Evolutionary conservation across 139 green algal genomes (phyloP).

Genomic region (Chlamydomonas sp.): DNA sequence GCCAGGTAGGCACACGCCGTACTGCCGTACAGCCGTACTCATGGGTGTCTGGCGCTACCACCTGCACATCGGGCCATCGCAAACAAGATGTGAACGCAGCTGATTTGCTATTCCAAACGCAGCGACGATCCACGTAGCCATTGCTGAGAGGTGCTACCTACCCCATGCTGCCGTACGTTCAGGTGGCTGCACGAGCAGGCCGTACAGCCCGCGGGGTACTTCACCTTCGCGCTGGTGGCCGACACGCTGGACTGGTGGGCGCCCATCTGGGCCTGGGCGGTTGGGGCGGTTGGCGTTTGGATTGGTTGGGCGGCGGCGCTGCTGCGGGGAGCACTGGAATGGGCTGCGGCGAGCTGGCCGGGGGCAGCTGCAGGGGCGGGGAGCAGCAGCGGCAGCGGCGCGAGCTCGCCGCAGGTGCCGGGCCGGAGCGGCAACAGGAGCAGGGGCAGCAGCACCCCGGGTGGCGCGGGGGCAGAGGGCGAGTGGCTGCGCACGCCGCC

Average conservation of each 20-base stretch:
- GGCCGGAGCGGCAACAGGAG: not conserved
- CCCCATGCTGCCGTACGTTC: not conserved
- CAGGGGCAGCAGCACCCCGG: too few relatives aligned
- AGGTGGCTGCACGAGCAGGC: not conserved
- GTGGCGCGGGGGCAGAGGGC: too few relatives aligned
- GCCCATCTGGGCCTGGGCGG: not conserved
- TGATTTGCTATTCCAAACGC: not conserved
- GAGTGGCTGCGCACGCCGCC: too few relatives aligned
- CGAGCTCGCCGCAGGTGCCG: not conserved
- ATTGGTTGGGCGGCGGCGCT: not conserved
- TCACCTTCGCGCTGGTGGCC: not conserved
- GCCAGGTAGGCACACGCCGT: too few relatives aligned
- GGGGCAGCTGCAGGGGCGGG: not conserved
- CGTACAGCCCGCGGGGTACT: not conserved
- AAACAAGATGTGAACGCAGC: too few relatives aligned
- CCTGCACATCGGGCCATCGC: too few relatives aligned
- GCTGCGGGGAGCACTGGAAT: not conserved
- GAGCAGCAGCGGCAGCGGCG: not conserved
- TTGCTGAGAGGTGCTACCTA: not conserved
- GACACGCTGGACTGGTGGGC: not conserved
- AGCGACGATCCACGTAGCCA: not conserved
- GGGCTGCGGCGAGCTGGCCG: too few relatives aligned
- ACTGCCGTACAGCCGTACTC: too few relatives aligned
- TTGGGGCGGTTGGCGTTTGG: not conserved
- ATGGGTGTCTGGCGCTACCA: too few relatives aligned